Percentiles rank a stretch among this genome's conserved stretches.
phyloP scores from a whole-genome alignment of 2,329 filamentous ascomycete species.

The Aspergillus novofumigatus region DNA sequence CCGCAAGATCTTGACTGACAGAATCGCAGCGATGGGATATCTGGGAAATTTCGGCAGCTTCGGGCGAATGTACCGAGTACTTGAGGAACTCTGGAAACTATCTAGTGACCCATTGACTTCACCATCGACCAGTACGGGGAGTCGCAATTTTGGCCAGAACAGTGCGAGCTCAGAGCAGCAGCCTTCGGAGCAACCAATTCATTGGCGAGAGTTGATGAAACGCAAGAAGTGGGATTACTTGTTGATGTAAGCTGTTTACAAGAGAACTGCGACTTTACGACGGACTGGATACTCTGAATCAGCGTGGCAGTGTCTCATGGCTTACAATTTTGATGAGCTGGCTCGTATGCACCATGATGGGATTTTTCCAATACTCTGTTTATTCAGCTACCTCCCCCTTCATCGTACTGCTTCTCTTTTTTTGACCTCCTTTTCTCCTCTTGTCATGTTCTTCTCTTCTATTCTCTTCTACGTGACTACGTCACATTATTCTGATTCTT shows the following conservation, averaged over 20 bases:
- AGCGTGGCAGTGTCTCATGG: background rate
- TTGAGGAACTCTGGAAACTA: constrained; percentile 74
- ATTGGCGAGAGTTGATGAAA: constrained; percentile 92
- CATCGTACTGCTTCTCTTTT: background rate
- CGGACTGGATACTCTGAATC: background rate
- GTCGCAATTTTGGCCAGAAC: constrained; percentile 9
- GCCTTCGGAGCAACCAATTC: constrained; percentile 43
- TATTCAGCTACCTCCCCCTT: background rate
- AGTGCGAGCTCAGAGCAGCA: constrained; percentile 50
- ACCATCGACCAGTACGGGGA: no score
- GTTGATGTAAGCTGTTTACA: constrained; percentile 1
- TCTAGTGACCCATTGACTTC: constrained; percentile 52
- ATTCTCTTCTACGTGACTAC: background rate
- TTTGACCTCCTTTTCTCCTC: background rate
- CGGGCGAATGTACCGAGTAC: constrained; percentile 70
- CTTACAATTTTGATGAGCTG: no score
- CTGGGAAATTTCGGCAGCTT: constrained; percentile 74
- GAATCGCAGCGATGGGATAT: constrained; percentile 71
- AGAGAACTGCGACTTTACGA: background rate
- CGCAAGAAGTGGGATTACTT: constrained; percentile 66
- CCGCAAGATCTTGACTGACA: constrained; percentile 70
- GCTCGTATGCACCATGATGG: background rate
- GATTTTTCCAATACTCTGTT: background rate
- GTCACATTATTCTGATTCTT: no score
- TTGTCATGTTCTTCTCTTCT: background rate